Evolutionary conservation across 2,329 filamentous ascomycete species (phyloP), one percentile per base, ranked within the genome.

Genomic region (Pseudogymnoascus sp.): DNA sequence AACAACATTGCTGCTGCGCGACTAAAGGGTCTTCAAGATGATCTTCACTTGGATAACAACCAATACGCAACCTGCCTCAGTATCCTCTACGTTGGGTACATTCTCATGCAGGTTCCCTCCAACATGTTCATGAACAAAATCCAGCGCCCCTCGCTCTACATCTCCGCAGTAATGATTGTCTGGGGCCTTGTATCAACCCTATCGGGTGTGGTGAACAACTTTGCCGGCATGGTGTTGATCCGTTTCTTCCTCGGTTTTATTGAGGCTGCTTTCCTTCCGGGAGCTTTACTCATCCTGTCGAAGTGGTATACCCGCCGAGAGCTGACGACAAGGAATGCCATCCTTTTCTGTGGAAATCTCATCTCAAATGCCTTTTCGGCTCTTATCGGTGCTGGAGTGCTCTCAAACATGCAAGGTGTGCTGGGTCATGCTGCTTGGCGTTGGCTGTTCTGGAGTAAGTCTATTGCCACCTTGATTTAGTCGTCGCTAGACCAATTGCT

Each of bases 1-100:
- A 88, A 88, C 71, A 88, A 89, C 72, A 88, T 89, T 65, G 86
- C 86, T 1, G 81, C 86, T 0, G 88, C 88, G 1, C 80, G 83
- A 21, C 78, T 90, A 61, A 83, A 85, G 70, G 86, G 87, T 5
- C 76, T 90, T 18, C 82, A 88, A 63, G 77, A 78, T 7, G 87
- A 89, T 60, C 74, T 89, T 21, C 71, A 77, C 1, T 76, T 89
- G 65, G 73, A 73, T 41, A 76, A 83, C 67, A 80, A 79, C 2
- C 77, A 90, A 71, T 89, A 89, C 70, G 81, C 85, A 63, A 87
- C 85, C 2, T 85, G 83, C 63, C 75, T 87, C 52, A 81, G 78
- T 65, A 88, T 89, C 62, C 74, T 89, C 21, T 89, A 89, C 70
- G 84, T 86, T 14, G 85, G 85, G 12, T 88, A 88, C 72, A 80